Conservation (phyloP, 2,329 filamentous ascomycete genomes). For the Paecilomyces variotii region DNA sequence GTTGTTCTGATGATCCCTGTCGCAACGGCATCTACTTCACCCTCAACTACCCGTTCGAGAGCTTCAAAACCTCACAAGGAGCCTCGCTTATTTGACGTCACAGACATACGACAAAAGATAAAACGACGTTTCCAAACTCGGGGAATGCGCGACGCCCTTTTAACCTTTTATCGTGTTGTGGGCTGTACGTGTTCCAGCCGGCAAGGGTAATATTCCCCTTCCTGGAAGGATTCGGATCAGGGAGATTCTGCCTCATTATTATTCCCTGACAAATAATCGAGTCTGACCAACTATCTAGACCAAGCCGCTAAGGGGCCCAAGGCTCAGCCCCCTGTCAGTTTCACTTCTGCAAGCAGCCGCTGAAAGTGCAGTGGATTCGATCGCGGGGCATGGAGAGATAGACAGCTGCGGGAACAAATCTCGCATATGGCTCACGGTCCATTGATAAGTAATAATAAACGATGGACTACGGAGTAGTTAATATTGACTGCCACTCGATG, state of each 20-base stretch:
- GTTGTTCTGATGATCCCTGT: background rate
- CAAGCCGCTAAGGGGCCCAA: background rate
- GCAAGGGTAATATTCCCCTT: background rate
- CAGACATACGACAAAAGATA: background rate
- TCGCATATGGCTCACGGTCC: background rate
- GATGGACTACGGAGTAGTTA: background rate
- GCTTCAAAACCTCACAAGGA: background rate
- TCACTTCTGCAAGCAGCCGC: background rate
- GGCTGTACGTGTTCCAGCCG: background rate
- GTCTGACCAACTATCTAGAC: background rate
- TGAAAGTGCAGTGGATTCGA: background rate
- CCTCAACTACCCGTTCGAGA: background rate
- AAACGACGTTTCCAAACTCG: background rate
- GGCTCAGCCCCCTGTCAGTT: background rate
- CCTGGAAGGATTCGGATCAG: background rate
- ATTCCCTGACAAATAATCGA: background rate
- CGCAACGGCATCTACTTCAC: background rate
- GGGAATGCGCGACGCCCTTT: background rate
- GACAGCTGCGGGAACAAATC: background rate
- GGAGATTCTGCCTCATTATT: background rate
- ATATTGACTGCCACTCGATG: background rate
- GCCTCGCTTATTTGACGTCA: background rate
- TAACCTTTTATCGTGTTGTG: background rate
- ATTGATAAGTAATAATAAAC: background rate
- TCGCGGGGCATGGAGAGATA: background rate